Evolutionary conservation across 306 rosid genomes (phyloP), one percentile per base, ranked within the genome.

Genomic region (Albizia julibrissin): DNA sequence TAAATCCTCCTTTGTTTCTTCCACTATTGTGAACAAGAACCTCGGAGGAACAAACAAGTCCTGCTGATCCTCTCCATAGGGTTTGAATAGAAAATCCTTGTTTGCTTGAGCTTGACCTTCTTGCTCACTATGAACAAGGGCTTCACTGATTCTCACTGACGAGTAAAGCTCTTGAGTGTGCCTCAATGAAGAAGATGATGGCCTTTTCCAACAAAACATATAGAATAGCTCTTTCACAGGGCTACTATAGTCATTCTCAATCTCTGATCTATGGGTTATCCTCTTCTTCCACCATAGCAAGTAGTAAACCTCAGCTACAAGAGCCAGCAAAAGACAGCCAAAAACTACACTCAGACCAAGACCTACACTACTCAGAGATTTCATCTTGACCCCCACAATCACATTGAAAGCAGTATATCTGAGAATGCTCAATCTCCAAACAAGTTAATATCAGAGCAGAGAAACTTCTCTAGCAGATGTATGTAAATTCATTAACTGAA

Each of bases 271-370:
- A 72, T 65, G 86, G 67, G 89, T 87, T 82, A 92, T 88, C 74
- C 91, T 92, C 88, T 93, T 95, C 91, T 95, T 95, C 98, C 98
- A 92, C 99, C 99, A 93, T 46, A 95, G 68, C 84, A 95, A 80
- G 69, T 95, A 95, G 89, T 92, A 95, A 81, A 95, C 94, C 88
- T 95, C 99, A 77, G 96, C 98, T 37, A 93, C 89, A 71, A 95
- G 91, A 83, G 98, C 99, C 71, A 95, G 91, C 87, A 95, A 83
- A 54, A 95, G 97, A 81, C 94, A 93, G 59, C 92, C 94, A 78
- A 95, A 95, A 37, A 95, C 87, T 77, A 95, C 91, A 79, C 99
- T 93, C 43, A 95, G 75, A 84, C 97, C 99, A 85, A 95, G 92
- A 42, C 99, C 99, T 84, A 95, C 91, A 89, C 93, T 87, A 86